Evolutionary conservation across 2,329 filamentous ascomycete species (phyloP).

Genomic region (Remersonia thermophila): DNA sequence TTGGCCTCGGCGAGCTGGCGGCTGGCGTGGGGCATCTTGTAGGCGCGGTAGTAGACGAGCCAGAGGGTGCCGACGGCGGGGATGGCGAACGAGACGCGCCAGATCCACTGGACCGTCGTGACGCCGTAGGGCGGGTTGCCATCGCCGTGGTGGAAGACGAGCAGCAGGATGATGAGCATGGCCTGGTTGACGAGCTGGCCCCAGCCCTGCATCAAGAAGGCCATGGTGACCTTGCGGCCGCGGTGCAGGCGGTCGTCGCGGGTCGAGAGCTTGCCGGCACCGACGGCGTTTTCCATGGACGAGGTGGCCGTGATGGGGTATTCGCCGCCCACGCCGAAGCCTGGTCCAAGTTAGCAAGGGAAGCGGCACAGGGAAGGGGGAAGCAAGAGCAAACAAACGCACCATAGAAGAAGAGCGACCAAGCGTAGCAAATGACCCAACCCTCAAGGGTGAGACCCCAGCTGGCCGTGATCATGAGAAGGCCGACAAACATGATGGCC

Average conservation of each 20-base stretch:
- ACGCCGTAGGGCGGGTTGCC: conserved; percentile 66
- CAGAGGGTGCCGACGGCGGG: conserved; percentile 83
- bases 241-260: conserved; percentile 89
- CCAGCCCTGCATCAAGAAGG: conserved; percentile 98
- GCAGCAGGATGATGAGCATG: conserved; percentile 70
- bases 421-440: conserved; percentile 95
- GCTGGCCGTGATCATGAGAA: conserved; percentile 80
- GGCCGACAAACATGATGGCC: conserved; percentile 82
- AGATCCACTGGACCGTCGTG: conserved; percentile 75
- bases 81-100: conserved; percentile 83
- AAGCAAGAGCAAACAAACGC: conserved; percentile 28
- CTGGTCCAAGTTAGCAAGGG: conserved; percentile 20
- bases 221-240: conserved; percentile 87
- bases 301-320: conserved; percentile 96
- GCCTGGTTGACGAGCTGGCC: conserved; percentile 92
- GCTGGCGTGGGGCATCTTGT: conserved; percentile 82
- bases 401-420: conserved; percentile 86
- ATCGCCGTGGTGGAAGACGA: conserved; percentile 75
- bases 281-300: conserved; percentile 82
- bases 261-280: conserved; percentile 78
- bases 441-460: conserved; percentile 82
- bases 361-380: conserved; percentile 34
- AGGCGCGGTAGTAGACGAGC: conserved; percentile 92
- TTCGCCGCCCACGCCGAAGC: conserved; percentile 63
- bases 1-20: conserved; percentile 74